Evolutionary conservation across 805 yeast species (phyloP), one percentile per base, ranked within the genome.

Genomic region (Cyberlindnera maclurae): DNA sequence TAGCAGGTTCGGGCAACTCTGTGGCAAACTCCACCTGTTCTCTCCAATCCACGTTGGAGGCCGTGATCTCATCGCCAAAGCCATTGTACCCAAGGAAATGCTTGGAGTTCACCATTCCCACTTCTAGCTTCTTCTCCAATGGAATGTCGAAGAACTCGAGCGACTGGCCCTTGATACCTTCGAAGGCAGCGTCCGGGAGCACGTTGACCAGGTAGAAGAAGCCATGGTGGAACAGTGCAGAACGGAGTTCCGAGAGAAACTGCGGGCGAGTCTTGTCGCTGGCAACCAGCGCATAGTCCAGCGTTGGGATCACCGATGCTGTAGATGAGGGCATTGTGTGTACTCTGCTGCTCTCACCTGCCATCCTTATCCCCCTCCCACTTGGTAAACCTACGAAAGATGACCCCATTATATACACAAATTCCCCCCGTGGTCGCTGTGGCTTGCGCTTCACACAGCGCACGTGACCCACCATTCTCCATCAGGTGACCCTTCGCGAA

Each of bases 161-260:
- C 0, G 72, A 50, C 37, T 65, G 57, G 0, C 27, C 15, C 24
- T 65, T 47, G 31, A 61, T 33, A 50, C 63, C 34, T 36, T 12
- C 60, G 63, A 11, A n/a, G 5, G 37, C 29, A 5, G 13, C 16
- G 3, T 62, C 64, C 4, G 39, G 42, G 46, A 78, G 80, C 5
- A 77, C 76, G 47, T 65, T 65, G 24, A 46, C 51, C 17, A 70
- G 47, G 11, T 67, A 55, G 29, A 70, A 54, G 50, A 69, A 70
- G 12, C 75, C 75, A 17, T 63, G 63, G 33, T 68, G 44, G 72
- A 73, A 46, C 66, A 63, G 34, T 63, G 68, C 83, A 72, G 76
- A 33, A 70, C 79, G 40, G 67, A 64, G 33, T 15, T 38, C 41
- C 3, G 34, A 30, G 3, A 44, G 36, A 29, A 44, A 44, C 37